Base-by-base conservation (phyloP, 768 basidiomycete species). In the Cystofilobasidium macerans region DNA sequence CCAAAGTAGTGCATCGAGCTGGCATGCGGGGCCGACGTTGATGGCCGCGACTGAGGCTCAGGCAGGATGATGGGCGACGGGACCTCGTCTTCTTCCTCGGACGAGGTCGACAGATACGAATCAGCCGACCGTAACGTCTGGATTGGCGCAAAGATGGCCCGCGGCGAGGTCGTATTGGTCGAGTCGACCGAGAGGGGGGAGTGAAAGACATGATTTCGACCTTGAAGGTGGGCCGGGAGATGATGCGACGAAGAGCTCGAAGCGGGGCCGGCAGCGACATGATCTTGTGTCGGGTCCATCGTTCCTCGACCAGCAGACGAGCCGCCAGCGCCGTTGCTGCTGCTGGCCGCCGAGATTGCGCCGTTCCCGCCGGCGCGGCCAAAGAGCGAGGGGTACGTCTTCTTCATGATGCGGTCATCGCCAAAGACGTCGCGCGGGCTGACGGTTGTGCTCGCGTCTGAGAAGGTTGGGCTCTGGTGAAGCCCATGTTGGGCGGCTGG, bases 331-430 rank as follows among this genome's bases (percentile, higher is more conserved):
- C 36, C 24, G 33, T 22, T 18, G 57, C 33, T 2, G 35, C 9
- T n/a, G 57, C 22, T 8, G 32, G 35, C 9, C 36, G 57, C 22
- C 26, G 32, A 33, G 4, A 12, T 16, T 24, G 16, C 35, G 8
- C 57, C 36, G 35, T 38, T 60, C 38, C 28, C 26, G 9, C 26
- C 43, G 4, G 9, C 30, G 20, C 38, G 58, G 12, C 36, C 58
- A 51, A 67, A 67, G 14, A 67, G 45, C 26, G 60, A 47, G 3
- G 65, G 65, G 36, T 67, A 67, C 48, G 59, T 61, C 60, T 57
- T 57, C 12, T 67, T 54, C 30, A 60, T 60, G 53, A 57, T 61
- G 24, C 57, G 42, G 65, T 61, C 53, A 18, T 67, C 65, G 12
- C 59, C 65, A 26, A 67, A 67, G 59, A 67, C 32, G 40, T 67